These are phyloP conservation scores for Cercospora zeae-maydis DNA, from an alignment of 2,329 filamentous ascomycete genomes.

Conservation along the genomic window DNA sequence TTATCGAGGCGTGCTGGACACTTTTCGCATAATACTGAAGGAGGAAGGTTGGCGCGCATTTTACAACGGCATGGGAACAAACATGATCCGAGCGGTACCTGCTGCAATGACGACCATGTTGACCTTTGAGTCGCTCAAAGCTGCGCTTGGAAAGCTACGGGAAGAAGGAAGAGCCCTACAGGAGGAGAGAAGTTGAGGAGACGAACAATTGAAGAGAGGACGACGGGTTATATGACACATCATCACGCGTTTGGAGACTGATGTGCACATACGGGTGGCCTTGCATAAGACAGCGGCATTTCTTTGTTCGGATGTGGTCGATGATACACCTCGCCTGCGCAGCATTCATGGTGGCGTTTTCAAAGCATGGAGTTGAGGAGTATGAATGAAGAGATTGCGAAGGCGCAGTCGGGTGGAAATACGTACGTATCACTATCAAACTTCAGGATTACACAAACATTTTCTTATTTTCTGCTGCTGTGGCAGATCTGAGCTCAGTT, in stretches of 20 bases:
- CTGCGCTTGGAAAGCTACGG: constrained; percentile 52
- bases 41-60: constrained; percentile 97
- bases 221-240: not conserved
- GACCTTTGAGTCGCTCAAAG: constrained; percentile 79
- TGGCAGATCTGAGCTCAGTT: not conserved
- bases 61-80: constrained; percentile 95
- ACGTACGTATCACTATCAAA: constrained; percentile 3
- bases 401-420: not conserved
- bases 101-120: constrained; percentile 96
- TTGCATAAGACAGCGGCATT: constrained; percentile 9
- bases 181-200: constrained; percentile 17
- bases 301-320: constrained; percentile 9
- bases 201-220: not conserved
- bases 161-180: constrained; percentile 45
- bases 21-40: constrained; percentile 75
- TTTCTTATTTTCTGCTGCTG: not conserved
- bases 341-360: constrained; percentile 13
- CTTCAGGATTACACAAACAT: not conserved
- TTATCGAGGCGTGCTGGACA: constrained; percentile 77
- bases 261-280: constrained; percentile 16
- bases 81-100: constrained; percentile 92
- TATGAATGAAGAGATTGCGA: not conserved
- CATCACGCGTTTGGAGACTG: not conserved
- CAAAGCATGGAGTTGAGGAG: constrained; percentile 16
- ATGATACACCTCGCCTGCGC: constrained; percentile 14